These are phyloP conservation scores for Rostrohypoxylon terebratum DNA, from an alignment of 495 filamentous ascomycete species.

Conservation along the genomic window DNA sequence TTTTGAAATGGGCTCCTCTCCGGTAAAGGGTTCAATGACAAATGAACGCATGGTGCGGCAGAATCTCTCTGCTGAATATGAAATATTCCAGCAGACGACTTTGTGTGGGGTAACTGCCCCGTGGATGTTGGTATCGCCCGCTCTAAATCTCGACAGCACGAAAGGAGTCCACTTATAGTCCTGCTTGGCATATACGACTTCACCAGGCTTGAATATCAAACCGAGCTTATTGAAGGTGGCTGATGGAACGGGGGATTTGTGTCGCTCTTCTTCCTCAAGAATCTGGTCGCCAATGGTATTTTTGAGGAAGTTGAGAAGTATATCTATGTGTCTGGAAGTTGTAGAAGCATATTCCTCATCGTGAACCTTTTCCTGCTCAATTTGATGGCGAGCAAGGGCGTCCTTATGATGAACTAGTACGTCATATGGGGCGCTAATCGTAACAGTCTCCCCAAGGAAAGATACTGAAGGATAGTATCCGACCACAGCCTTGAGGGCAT, in stretches of 20 bases:
- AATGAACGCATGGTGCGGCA: slow-evolving; percentile 49
- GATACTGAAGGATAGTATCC: slow-evolving; percentile 52
- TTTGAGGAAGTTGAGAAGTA: slow-evolving; percentile 53
- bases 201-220: slow-evolving; percentile 53
- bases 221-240: slow-evolving; percentile 55
- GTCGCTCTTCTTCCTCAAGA: slow-evolving; percentile 46
- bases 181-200: slow-evolving; percentile 50
- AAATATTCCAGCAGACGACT: slow-evolving; percentile 53
- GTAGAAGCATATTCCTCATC: slow-evolving; percentile 49
- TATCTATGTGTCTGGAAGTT: slow-evolving; percentile 53
- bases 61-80: slow-evolving; percentile 42
- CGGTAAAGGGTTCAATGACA: slow-evolving; percentile 46
- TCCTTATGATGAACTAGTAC: slow-evolving; percentile 52
- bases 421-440: slow-evolving; percentile 51
- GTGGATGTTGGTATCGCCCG: not conserved
- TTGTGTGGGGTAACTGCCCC: slow-evolving; percentile 24
- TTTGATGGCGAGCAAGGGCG: slow-evolving; percentile 51
- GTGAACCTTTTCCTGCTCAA: slow-evolving; percentile 50
- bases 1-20: slow-evolving; percentile 50
- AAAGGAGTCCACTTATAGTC: slow-evolving; percentile 49
- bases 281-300: slow-evolving; percentile 44
- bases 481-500: slow-evolving; percentile 55
- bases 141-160: slow-evolving; percentile 45
- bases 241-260: slow-evolving; percentile 41
- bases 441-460: slow-evolving; percentile 43